Conservation (phyloP, 305 asterid species). For the Solanum hybrid region DNA sequence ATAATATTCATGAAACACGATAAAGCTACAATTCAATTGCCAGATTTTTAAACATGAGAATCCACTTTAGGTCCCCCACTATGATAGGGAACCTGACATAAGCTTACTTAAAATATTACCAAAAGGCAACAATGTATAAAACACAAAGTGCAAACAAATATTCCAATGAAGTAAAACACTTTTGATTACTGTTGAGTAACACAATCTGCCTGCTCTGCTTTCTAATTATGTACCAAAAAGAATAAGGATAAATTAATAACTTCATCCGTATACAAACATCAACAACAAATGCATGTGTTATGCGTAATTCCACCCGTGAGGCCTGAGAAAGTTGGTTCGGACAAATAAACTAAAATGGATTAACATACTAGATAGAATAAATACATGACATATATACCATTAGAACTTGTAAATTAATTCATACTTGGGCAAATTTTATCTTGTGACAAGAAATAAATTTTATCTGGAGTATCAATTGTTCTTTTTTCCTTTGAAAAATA, state of each 20-base stretch:
- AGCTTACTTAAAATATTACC: background rate
- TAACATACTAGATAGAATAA: background rate
- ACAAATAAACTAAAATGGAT: background rate
- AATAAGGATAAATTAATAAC: background rate
- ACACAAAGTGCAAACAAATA: background rate
- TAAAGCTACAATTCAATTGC: background rate
- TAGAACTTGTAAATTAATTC: background rate
- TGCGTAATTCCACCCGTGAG: background rate
- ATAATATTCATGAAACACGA: background rate
- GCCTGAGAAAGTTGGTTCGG: background rate
- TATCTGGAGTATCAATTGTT: background rate
- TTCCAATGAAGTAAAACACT: background rate
- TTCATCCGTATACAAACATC: background rate
- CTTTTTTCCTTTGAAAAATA: too few species aligned
- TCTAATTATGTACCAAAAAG: background rate
- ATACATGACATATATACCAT: background rate
- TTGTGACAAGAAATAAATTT: background rate
- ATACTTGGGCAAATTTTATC: background rate
- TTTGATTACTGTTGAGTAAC: background rate
- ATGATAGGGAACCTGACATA: background rate
- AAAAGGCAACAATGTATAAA: background rate
- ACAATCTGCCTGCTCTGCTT: background rate
- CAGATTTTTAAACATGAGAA: background rate
- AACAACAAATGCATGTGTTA: background rate
- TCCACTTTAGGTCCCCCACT: background rate